Percentiles rank a stretch among this genome's conserved stretches.
phyloP scores from a whole-genome alignment of 169 alveolate species.

The Sarcocystis neurona region DNA sequence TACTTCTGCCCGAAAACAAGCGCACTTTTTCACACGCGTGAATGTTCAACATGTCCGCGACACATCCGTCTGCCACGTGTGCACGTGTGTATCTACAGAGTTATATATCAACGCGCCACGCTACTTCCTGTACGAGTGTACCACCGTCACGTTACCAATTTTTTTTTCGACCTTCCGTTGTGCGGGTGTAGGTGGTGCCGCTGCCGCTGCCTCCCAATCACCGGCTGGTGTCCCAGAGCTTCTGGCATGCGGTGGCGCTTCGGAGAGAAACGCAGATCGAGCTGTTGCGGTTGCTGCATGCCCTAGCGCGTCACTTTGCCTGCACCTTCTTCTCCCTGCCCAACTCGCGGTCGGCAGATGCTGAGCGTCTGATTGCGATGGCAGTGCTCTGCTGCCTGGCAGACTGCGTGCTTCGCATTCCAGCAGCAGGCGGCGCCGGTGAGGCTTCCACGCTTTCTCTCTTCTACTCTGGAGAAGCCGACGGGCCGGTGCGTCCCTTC shows the following conservation, averaged over 20 bases:
- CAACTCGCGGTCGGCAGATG: conserved; percentile 58
- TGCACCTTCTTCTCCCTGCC: conserved; percentile 45
- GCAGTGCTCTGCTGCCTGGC: conserved; percentile 69
- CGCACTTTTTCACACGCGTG: too few species aligned
- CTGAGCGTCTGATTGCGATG: conserved; percentile 62
- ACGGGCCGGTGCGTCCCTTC: conserved; percentile 68
- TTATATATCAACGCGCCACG: too few species aligned
- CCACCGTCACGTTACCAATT: too few species aligned
- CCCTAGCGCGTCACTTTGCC: conserved; percentile 43
- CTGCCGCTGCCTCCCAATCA: conserved; percentile 53
- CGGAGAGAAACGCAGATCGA: conserved; percentile 60
- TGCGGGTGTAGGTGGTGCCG: conserved; percentile 48
- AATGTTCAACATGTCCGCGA: too few species aligned
- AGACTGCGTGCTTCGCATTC: conserved; percentile 62
- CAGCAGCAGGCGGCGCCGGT: conserved; percentile 66
- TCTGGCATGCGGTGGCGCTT: conserved; percentile 35
- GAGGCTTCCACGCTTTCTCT: conserved; percentile 66
- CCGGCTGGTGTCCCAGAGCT: conserved; percentile 27
- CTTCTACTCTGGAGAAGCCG: conserved; percentile 67
- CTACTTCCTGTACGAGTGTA: too few species aligned
- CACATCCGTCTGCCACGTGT: too few species aligned
- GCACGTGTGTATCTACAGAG: too few species aligned
- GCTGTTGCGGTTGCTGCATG: conserved; percentile 45
- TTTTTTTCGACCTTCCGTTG: background rate
- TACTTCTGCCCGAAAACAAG: too few species aligned